Evolutionary conservation across 176 grass and related monocot genomes (phyloP).

Genomic region (Poa annua): DNA sequence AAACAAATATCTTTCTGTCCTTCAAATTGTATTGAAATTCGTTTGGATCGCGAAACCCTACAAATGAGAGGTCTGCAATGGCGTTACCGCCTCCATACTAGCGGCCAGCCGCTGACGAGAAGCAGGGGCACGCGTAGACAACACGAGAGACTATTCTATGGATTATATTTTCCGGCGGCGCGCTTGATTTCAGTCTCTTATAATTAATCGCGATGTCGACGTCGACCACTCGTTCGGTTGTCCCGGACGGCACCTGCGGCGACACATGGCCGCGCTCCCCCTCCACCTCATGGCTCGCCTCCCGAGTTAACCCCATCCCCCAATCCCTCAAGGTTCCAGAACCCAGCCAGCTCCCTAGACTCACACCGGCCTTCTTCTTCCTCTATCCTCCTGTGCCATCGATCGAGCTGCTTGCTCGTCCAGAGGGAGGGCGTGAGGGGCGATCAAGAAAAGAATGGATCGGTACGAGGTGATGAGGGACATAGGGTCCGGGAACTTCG

Average conservation of each 20-base stretch:
- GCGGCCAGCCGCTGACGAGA: neutral
- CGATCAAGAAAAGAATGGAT: conserved; percentile 52
- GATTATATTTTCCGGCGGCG: neutral
- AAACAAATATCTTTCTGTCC: no score
- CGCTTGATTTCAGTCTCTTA: neutral
- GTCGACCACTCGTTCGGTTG: neutral
- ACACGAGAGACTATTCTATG: neutral
- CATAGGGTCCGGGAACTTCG: conserved; percentile 90
- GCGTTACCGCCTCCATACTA: neutral
- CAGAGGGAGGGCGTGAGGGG: neutral
- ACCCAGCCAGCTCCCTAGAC: neutral
- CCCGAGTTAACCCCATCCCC: conserved; percentile 28
- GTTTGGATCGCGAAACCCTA: no score
- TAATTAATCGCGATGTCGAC: neutral
- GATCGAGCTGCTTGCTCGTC: neutral
- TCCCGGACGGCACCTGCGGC: conserved; percentile 37
- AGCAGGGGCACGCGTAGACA: neutral
- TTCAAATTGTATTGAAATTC: no score
- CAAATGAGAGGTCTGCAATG: neutral
- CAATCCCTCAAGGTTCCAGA: neutral
- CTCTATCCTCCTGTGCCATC: neutral
- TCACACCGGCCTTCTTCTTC: neutral
- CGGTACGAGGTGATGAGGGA: conserved; percentile 80
- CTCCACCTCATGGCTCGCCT: conserved; percentile 4
- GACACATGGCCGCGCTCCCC: conserved; percentile 41